Percentiles rank a stretch among this genome's conserved stretches.
Evolutionary conservation across 139 green algal genomes (phyloP).

Genomic region (Dunaliella sp.): DNA sequence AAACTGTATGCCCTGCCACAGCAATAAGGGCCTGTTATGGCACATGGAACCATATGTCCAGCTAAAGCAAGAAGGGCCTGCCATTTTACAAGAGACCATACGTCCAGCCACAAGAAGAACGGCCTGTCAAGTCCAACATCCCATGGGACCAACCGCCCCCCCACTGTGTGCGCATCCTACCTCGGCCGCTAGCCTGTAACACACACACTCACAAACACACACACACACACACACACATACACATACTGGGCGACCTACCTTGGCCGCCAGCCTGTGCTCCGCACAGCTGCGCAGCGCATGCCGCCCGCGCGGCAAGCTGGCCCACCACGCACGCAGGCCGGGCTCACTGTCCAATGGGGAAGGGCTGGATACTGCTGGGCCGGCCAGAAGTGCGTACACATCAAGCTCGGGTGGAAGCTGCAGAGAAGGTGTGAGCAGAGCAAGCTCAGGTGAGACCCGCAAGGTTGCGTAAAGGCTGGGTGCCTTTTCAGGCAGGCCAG

Average conservation of each 20-base stretch:
- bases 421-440: too few species aligned
- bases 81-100: too few species aligned
- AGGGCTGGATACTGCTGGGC: neutral
- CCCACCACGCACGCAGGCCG: constrained; percentile 17
- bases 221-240: neutral
- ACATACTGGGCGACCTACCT: constrained; percentile 7
- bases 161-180: constrained; percentile 24
- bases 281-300: neutral
- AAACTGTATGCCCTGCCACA: too few species aligned
- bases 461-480: neutral
- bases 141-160: too few species aligned
- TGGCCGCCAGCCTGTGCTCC: constrained; percentile 18
- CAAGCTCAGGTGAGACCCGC: too few species aligned
- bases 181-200: constrained; percentile 14
- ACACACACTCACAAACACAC: neutral
- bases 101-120: too few species aligned
- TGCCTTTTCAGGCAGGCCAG: constrained; percentile 1
- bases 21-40: too few species aligned
- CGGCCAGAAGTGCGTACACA: constrained; percentile 18
- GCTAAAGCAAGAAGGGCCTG: too few species aligned
- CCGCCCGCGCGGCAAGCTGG: constrained; percentile 8
- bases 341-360: neutral
- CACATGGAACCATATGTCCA: too few species aligned
- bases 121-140: too few species aligned
- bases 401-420: constrained; percentile 11